phyloP scores from a whole-genome alignment of 176 grass and related monocot genomes.

The Oropetium thomaeum region DNA sequence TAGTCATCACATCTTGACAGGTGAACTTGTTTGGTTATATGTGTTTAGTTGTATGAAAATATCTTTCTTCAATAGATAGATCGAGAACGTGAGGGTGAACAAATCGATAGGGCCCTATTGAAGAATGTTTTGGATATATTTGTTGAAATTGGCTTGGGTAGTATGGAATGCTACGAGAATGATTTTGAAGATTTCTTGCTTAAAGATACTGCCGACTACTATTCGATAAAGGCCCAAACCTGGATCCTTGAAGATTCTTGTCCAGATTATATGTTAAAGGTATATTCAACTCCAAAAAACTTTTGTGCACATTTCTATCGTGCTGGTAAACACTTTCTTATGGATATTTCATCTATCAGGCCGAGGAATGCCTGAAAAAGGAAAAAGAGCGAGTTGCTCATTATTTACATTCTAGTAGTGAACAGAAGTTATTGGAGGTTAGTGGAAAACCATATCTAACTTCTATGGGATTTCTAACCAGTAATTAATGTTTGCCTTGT shows the following conservation, averaged over 20 bases:
- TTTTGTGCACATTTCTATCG: background rate
- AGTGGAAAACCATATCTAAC: slow-evolving; percentile 4
- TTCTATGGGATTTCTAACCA: slow-evolving; percentile 9
- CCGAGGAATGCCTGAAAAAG: slow-evolving; percentile 80
- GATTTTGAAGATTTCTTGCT: slow-evolving; percentile 89
- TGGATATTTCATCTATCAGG: slow-evolving; percentile 47
- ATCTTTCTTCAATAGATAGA: slow-evolving; percentile 59
- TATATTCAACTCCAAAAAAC: slow-evolving; percentile 22
- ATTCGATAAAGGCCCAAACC: slow-evolving; percentile 67
- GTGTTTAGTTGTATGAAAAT: slow-evolving; percentile 1
- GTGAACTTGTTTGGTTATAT: slow-evolving; percentile 23
- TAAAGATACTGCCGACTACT: slow-evolving; percentile 69
- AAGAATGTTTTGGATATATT: slow-evolving; percentile 89
- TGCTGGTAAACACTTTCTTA: slow-evolving; percentile 5
- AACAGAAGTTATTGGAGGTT: slow-evolving; percentile 89
- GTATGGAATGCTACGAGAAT: slow-evolving; percentile 61
- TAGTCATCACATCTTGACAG: slow-evolving; percentile 31
- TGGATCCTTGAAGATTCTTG: slow-evolving; percentile 69
- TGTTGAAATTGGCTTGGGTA: slow-evolving; percentile 71
- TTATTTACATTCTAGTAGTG: slow-evolving; percentile 90
- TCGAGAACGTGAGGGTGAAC: slow-evolving; percentile 69
- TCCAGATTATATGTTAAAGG: slow-evolving; percentile 82
- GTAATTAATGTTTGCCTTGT: background rate
- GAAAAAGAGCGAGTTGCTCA: slow-evolving; percentile 89
- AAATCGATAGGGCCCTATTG: slow-evolving; percentile 71